Conservation (phyloP, 305 asterid genomes). For the Fraxinus sp. region DNA sequence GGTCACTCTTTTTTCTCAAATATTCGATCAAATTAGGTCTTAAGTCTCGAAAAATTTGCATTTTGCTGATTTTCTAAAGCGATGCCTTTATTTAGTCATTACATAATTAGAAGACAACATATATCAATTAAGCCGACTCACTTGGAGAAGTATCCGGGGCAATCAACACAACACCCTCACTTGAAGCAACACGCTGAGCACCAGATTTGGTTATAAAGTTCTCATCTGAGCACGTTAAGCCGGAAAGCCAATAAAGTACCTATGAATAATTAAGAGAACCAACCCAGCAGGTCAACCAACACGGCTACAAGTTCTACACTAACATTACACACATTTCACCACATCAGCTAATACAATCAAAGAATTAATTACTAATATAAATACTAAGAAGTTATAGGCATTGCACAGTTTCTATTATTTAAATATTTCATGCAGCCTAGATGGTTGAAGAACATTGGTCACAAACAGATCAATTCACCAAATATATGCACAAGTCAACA, state of each 20-base stretch:
- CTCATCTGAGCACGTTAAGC: conserved; percentile 91
- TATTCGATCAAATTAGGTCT: background rate
- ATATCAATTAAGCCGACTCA: conserved; percentile 32
- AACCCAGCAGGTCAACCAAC: background rate
- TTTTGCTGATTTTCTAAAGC: background rate
- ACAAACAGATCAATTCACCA: background rate
- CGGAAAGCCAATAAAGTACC: conserved; percentile 98
- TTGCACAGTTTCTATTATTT: background rate
- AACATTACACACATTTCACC: background rate
- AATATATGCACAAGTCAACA: background rate
- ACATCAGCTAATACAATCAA: background rate
- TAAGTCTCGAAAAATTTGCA: background rate
- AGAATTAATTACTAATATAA: background rate
- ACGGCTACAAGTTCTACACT: background rate
- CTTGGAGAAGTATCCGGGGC: conserved; percentile 93
- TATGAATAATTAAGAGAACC: conserved; percentile 19
- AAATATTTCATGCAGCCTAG: background rate
- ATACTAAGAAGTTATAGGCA: background rate
- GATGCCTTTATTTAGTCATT: background rate
- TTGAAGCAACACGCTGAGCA: conserved; percentile 91
- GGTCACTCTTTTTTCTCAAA: background rate
- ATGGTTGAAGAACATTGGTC: background rate
- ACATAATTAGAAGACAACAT: background rate
- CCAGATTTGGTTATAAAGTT: conserved; percentile 88
- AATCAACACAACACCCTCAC: conserved; percentile 70